Evolutionary conservation across 257 asterid genomes (phyloP).

Genomic region (Perilla frutescens): DNA sequence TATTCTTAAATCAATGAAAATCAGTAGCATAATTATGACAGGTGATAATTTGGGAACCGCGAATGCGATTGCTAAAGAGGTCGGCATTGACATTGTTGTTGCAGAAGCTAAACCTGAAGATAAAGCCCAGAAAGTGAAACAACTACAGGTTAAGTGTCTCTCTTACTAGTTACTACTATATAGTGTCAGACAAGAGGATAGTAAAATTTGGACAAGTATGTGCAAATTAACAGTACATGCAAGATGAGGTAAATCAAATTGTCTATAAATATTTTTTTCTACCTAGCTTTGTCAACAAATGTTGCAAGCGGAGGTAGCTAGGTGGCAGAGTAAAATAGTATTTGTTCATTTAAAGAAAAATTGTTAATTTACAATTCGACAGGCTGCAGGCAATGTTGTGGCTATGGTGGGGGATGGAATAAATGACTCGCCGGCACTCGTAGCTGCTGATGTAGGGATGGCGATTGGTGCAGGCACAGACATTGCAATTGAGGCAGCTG

Average conservation of each 20-base stretch:
- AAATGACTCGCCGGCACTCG: slow-evolving; percentile 90
- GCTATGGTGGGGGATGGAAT: slow-evolving; percentile 96
- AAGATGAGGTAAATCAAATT: background rate
- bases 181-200: too few species aligned
- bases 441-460: slow-evolving; percentile 85
- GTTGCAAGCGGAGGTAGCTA: too few species aligned
- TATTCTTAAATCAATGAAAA: slow-evolving; percentile 67
- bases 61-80: slow-evolving; percentile 72
- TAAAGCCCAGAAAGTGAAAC: slow-evolving; percentile 77
- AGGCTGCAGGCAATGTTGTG: slow-evolving; percentile 72
- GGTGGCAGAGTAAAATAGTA: too few species aligned
- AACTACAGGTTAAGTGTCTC: slow-evolving; percentile 62
- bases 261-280: too few species aligned
- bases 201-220: too few species aligned
- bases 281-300: too few species aligned
- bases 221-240: too few species aligned
- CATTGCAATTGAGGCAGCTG: slow-evolving; percentile 92
- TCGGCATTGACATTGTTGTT: slow-evolving; percentile 60
- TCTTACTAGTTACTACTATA: background rate
- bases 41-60: slow-evolving; percentile 95
- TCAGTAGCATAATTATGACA: slow-evolving; percentile 64
- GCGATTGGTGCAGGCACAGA: slow-evolving; percentile 95
- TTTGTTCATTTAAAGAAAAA: background rate
- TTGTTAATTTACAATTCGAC: background rate
- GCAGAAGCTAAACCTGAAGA: slow-evolving; percentile 85